phyloP scores from a whole-genome alignment of 257 asterid species.

The Solanum piurae region DNA sequence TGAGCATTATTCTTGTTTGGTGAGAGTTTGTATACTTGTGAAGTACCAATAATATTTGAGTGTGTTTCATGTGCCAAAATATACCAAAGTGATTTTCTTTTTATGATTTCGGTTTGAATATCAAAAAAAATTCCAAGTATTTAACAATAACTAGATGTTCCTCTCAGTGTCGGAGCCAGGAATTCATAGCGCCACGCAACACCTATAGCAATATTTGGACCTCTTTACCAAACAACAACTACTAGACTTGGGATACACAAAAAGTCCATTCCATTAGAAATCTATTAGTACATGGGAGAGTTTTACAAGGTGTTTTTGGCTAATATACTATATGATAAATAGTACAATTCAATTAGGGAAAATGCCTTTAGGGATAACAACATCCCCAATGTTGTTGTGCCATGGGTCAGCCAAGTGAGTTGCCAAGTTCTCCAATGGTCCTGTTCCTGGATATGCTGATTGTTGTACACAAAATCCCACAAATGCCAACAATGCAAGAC shows the following conservation, averaged over 20 bases:
- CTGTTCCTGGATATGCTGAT: slow-evolving; percentile 88
- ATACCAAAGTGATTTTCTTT: not conserved
- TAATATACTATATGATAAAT: not conserved
- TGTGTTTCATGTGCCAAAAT: not conserved
- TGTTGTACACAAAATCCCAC: slow-evolving; percentile 88
- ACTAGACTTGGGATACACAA: not conserved
- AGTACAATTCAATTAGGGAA: slow-evolving; percentile 14
- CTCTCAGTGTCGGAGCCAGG: not conserved
- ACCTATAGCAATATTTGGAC: not conserved
- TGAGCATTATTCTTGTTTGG: not conserved
- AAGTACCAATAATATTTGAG: not conserved
- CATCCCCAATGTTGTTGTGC: slow-evolving; percentile 94
- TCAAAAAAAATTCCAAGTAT: not conserved
- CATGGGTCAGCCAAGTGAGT: slow-evolving; percentile 92
- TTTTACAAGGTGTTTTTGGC: slow-evolving; percentile 7
- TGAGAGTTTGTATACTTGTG: not conserved
- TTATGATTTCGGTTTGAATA: not conserved
- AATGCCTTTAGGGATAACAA: slow-evolving; percentile 46
- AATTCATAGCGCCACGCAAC: not conserved
- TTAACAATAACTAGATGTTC: not conserved
- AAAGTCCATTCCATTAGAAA: not conserved
- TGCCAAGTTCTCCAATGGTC: slow-evolving; percentile 92
- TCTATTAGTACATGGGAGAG: not conserved
- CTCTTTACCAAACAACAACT: not conserved
- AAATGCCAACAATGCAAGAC: slow-evolving; percentile 75